phyloP scores from a whole-genome alignment of 2,329 filamentous ascomycete genomes.

The Fusarium sp. region DNA sequence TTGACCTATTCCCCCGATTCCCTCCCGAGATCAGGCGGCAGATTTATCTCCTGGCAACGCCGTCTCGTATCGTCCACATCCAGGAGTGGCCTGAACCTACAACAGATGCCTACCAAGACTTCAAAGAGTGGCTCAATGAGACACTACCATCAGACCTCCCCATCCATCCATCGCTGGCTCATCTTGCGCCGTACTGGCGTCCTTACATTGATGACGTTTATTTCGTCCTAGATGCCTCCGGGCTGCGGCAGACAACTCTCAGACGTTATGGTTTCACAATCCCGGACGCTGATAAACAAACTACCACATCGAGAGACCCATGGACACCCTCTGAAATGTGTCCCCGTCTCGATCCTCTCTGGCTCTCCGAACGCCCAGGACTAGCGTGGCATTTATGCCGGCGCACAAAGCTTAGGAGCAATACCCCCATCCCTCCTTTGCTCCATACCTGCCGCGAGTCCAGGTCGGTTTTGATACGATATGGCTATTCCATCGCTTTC shows the following conservation, averaged over 20 bases:
- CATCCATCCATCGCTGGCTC: constrained; percentile 1
- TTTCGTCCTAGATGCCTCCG: no score
- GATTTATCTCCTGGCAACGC: background rate
- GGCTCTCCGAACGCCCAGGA: background rate
- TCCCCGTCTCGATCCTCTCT: background rate
- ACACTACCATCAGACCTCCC: background rate
- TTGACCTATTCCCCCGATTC: background rate
- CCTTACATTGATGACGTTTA: background rate
- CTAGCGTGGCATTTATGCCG: background rate
- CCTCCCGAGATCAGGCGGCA: background rate
- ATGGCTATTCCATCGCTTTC: background rate
- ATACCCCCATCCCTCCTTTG: background rate
- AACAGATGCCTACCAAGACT: background rate
- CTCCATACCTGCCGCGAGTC: constrained; percentile 1
- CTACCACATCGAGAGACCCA: background rate
- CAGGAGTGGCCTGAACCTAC: background rate
- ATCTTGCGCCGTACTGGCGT: background rate
- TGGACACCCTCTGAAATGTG: background rate
- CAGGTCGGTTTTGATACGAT: background rate
- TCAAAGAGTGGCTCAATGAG: background rate
- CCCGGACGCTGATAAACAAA: no score
- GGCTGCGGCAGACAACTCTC: no score
- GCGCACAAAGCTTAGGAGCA: background rate
- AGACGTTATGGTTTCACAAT: no score
- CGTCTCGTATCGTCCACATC: background rate